These are phyloP conservation scores for Boletus fagicola DNA, from an alignment of 768 basidiomycete species.

Conservation along the genomic window DNA sequence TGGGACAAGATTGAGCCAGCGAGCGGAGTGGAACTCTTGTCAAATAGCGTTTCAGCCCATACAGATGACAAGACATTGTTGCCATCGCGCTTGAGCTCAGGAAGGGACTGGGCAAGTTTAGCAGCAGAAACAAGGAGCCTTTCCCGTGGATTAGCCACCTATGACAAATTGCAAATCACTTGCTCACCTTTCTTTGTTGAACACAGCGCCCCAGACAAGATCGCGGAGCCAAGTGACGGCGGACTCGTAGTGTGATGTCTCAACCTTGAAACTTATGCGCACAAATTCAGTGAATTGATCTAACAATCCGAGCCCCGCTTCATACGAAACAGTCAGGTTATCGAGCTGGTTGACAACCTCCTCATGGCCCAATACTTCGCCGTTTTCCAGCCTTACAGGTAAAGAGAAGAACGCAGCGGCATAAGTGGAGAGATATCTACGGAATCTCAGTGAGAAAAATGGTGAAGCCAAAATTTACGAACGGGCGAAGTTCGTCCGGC, in stretches of 20 bases:
- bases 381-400: slow-evolving; percentile 69
- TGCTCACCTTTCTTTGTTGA: slow-evolving; percentile 73
- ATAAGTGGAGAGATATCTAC: slow-evolving; percentile 75
- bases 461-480: slow-evolving; percentile 29
- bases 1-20: slow-evolving; percentile 68
- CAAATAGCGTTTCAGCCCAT: slow-evolving; percentile 62
- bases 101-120: slow-evolving; percentile 86
- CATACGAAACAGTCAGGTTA: slow-evolving; percentile 87
- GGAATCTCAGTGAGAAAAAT: slow-evolving; percentile 6
- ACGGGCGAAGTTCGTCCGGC: slow-evolving; percentile 73
- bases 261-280: slow-evolving; percentile 80
- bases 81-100: slow-evolving; percentile 89
- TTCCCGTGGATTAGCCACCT: slow-evolving; percentile 6
- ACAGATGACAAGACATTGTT: slow-evolving; percentile 73
- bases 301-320: slow-evolving; percentile 62
- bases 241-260: slow-evolving; percentile 71
- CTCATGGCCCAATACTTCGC: slow-evolving; percentile 75
- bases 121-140: slow-evolving; percentile 84
- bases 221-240: slow-evolving; percentile 87
- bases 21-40: slow-evolving; percentile 66
- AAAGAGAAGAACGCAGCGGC: slow-evolving; percentile 85
- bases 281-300: slow-evolving; percentile 71
- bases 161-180: not conserved
- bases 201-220: slow-evolving; percentile 70
- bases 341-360: slow-evolving; percentile 90